phyloP scores from a whole-genome alignment of 1,284 basidiomycete species.

The Phellinidium pouzarii region DNA sequence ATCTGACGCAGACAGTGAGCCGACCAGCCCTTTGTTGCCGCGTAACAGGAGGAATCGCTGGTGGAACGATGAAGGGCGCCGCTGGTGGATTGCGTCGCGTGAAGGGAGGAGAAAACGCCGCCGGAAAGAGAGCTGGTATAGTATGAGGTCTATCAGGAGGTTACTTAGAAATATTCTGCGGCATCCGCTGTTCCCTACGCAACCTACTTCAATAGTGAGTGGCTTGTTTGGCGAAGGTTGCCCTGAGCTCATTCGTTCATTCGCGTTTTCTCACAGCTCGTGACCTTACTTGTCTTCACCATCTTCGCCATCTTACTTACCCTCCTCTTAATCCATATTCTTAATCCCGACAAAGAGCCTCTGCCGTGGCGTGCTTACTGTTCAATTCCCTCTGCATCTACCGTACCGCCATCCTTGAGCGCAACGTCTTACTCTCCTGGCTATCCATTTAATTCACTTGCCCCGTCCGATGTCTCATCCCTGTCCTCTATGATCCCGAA shows the following conservation, averaged over 20 bases:
- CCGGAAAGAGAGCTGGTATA: conserved; percentile 30
- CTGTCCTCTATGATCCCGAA: conserved; percentile 27
- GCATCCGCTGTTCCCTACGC: conserved; percentile 74
- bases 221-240: background rate
- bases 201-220: conserved; percentile 75
- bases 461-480: conserved; percentile 31
- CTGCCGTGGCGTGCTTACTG: conserved; percentile 94
- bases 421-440: conserved; percentile 31
- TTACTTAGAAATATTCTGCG: conserved; percentile 51
- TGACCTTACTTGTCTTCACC: conserved; percentile 64
- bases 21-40: conserved; percentile 44
- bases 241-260: background rate
- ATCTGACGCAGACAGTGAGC: conserved; percentile 63
- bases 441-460: conserved; percentile 33
- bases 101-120: conserved; percentile 35
- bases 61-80: conserved; percentile 38
- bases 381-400: conserved; percentile 49
- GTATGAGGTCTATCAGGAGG: conserved; percentile 44
- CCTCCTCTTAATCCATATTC: conserved; percentile 81
- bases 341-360: conserved; percentile 94
- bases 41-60: conserved; percentile 30
- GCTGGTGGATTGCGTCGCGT: conserved; percentile 45
- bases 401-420: conserved; percentile 30
- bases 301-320: conserved; percentile 73
- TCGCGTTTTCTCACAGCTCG: conserved; percentile 42